Evolutionary conservation across 2,329 filamentous ascomycete species (phyloP).

Genomic region (Diaporthe citriasiana): DNA sequence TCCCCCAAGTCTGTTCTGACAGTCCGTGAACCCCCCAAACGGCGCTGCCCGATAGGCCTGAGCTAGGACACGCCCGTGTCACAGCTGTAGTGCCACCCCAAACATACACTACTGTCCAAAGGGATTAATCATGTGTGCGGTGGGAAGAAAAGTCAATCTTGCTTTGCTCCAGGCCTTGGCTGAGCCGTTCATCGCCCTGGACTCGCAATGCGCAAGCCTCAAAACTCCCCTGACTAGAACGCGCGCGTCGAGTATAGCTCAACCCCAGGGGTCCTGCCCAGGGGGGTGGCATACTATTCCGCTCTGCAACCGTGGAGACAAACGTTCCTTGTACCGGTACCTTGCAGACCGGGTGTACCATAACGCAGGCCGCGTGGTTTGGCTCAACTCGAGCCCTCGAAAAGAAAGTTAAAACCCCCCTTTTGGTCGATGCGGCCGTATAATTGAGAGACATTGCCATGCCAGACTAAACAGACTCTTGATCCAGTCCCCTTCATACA

Average conservation of each 20-base stretch:
- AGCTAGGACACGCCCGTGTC: slow-evolving; percentile 13
- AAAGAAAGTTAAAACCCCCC: slow-evolving; percentile 11
- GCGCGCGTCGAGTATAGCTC: slow-evolving; percentile 26
- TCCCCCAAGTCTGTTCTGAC: neutral
- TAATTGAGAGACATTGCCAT: slow-evolving; percentile 25
- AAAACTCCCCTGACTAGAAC: slow-evolving; percentile 28
- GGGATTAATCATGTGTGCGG: slow-evolving; percentile 7
- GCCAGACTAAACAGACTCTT: neutral
- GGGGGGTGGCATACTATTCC: neutral
- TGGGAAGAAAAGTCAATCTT: slow-evolving; percentile 5
- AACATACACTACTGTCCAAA: neutral
- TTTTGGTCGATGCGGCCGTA: slow-evolving; percentile 24
- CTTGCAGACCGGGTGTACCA: slow-evolving; percentile 5
- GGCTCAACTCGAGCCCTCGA: slow-evolving; percentile 19
- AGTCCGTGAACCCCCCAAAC: neutral
- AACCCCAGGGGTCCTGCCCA: slow-evolving; percentile 14
- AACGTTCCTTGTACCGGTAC: slow-evolving; percentile 29
- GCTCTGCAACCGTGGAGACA: slow-evolving; percentile 17
- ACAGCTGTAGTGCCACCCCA: slow-evolving; percentile 5
- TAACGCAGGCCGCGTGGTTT: slow-evolving; percentile 30
- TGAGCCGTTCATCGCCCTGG: slow-evolving; percentile 4
- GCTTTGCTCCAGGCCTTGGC: slow-evolving; percentile 4
- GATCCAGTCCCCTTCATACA: slow-evolving; percentile 19
- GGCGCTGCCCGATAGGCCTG: slow-evolving; percentile 13
- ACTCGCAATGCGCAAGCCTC: slow-evolving; percentile 29